Base-by-base conservation (phyloP, 148 eudicot species). In the Rhododendron molle region DNA sequence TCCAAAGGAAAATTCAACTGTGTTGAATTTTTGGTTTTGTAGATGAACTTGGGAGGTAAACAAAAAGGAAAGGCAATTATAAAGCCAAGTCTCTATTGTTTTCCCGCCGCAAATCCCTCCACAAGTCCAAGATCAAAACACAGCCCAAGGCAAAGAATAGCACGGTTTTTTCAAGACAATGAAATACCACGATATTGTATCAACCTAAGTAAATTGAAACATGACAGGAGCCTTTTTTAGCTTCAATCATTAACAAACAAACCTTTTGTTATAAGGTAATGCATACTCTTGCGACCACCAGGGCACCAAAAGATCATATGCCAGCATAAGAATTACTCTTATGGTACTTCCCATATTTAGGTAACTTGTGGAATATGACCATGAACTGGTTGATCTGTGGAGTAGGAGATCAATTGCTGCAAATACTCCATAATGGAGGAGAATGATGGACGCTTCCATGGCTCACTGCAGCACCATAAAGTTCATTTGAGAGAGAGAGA, bases 401-500 rank as follows among this genome's bases (percentile, higher is more conserved):
- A 88, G 86, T 93, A 88, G 86, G 86, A 91, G 28, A 90, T 90
- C 87, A 94, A 89, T 56, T 90, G 85, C 94, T 86, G 90, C 91
- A 96, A 85, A 6, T 92, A 83, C 8, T 92, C 96, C 98, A 95
- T 95, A 85, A 96, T 94, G 90, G 85, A 87, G 76, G 94, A 86
- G 88, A 96, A 96, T 16, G 98, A 94, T 23, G 99, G 99, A 71
- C 99, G 96, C 80, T 89, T 93, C 91, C 91, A 88, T 26, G 98
- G 93, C 71, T 95, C 99, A 84, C 99, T 96, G 92, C 86, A 89
- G 15, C 78, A 78, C 18, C 56, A 72, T 34, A 82, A 23, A 80
- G 23, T 72, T 82, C 10, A 38, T 21, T 28, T 4, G 52, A 34
- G 30, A 43, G 54, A 67, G 60, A 81, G 50, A 47, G 49, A 6